Evolutionary conservation across 2,329 filamentous ascomycete genomes (phyloP), one percentile per base, ranked within the genome.

Genomic region (Trematosphaeria pertusa): DNA sequence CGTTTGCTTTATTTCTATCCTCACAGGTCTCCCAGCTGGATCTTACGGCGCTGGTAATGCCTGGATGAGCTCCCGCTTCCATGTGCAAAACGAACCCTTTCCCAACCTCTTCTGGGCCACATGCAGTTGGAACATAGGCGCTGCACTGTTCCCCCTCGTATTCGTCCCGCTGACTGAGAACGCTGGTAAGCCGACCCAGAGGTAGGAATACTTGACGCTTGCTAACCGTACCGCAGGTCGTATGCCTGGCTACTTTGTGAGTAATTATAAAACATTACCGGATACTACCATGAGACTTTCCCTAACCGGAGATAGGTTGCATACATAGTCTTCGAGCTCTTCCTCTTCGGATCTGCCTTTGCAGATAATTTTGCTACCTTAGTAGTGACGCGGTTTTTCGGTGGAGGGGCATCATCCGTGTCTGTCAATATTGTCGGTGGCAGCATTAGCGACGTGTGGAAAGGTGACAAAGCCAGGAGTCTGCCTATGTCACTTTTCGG

Each of bases 401-500:
- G 71, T 11, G 74, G 74, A 4, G 73, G 74, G 4, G 72, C 70
- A 4, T 75, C 73, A 0, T 75, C 72, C 0, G 73, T 76, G 2
- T 68, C 71, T 0, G 75, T 75, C 53, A 75, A 75, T 44, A 66
- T 66, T 19, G 62, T 65, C 11, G 61, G 64, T 11, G 62, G 64
- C 14, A 67, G 57, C 24, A 67, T 67, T 22, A 65, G 58, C 18
- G 62, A 67, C 35, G 53, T 67, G 8, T 67, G 73, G 74, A 61
- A 65, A 24, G 72, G 73, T 0, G 62, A 73, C n/a, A 67, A 65
- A 18, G 73, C 67, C 5, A 64, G 74, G 4, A 75, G 73, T 45
- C 38, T 75, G n/a, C 75, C 74, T 0, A 75, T 77, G 73, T 73
- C 73, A 0, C 55, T 76, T 5, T 77, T 75, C 28, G 73, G 73